These are phyloP conservation scores for Tulasnella sp. DNA, from an alignment of 768 basidiomycete genomes.

Conservation along the genomic window DNA sequence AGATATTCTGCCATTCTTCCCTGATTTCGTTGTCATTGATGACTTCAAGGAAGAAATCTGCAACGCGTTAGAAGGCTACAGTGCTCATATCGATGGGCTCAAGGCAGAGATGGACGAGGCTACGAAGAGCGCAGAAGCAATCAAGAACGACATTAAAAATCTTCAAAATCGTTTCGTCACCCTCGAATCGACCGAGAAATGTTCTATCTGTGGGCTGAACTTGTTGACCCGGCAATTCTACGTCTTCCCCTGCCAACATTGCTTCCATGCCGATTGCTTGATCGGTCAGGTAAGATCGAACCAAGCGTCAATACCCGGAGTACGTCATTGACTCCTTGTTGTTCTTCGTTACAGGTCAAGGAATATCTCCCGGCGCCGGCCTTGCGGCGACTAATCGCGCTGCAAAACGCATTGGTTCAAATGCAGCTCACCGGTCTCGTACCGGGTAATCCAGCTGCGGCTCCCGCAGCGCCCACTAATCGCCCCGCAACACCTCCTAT, in stretches of 20 bases:
- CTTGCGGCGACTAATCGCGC: slow-evolving; percentile 72
- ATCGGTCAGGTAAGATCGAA: slow-evolving; percentile 70
- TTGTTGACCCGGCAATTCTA: slow-evolving; percentile 90
- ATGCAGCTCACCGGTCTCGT: slow-evolving; percentile 27
- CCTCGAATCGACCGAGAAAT: slow-evolving; percentile 78
- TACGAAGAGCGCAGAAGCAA: slow-evolving; percentile 82
- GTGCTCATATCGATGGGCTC: slow-evolving; percentile 78
- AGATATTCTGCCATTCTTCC: slow-evolving; percentile 98
- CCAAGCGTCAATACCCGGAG: not conserved
- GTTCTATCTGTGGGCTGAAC: slow-evolving; percentile 67
- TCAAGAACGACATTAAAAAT: slow-evolving; percentile 82
- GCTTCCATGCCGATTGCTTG: slow-evolving; percentile 95
- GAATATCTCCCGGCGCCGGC: slow-evolving; percentile 78
- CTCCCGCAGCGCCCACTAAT: slow-evolving; percentile 4
- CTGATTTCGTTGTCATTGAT: slow-evolving; percentile 97
- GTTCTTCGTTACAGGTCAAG: slow-evolving; percentile 58
- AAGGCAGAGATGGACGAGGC: slow-evolving; percentile 96
- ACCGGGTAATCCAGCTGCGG: not conserved
- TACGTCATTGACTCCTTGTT: slow-evolving; percentile 17
- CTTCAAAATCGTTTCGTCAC: slow-evolving; percentile 87
- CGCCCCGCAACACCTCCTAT: slow-evolving; percentile 16
- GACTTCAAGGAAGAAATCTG: slow-evolving; percentile 99
- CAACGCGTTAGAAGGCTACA: slow-evolving; percentile 88
- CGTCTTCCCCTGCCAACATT: slow-evolving; percentile 96
- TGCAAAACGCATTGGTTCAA: slow-evolving; percentile 79